Conservation (phyloP, 2,329 filamentous ascomycete genomes). For the Penicillium decumbens region DNA sequence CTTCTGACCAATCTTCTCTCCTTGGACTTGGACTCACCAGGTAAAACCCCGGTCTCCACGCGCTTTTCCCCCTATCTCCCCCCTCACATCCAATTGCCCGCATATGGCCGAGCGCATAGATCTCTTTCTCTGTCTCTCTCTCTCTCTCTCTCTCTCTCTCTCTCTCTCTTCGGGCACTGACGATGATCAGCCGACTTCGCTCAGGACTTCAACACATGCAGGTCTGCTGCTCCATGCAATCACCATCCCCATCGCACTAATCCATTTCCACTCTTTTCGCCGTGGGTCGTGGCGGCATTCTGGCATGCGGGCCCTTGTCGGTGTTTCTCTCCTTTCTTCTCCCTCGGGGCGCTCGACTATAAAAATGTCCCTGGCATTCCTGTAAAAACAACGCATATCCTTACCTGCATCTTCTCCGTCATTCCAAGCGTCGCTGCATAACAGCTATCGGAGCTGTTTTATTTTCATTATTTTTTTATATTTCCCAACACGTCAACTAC, state of each 20-base stretch:
- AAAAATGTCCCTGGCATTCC: constrained; percentile 30
- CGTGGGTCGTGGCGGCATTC: constrained; percentile 13
- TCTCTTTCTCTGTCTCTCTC: not conserved
- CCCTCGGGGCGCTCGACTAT: constrained; percentile 22
- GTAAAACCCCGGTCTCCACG: not conserved
- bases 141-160: not conserved
- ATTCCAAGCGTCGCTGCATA: constrained; percentile 5
- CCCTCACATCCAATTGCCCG: constrained; percentile 11
- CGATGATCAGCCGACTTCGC: constrained; percentile 20
- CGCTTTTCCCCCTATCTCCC: not conserved
- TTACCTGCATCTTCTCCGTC: constrained; percentile 9
- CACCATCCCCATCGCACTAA: constrained; percentile 10
- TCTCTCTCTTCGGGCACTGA: constrained; percentile 7
- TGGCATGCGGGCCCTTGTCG: constrained; percentile 20
- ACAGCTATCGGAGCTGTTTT: constrained; percentile 4
- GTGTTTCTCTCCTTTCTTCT: constrained; percentile 1
- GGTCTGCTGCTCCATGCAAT: constrained; percentile 20
- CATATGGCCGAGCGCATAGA: constrained; percentile 17
- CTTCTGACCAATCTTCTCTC: constrained; percentile 7
- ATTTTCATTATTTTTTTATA: constrained; percentile 8
- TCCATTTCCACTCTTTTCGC: constrained; percentile 6
- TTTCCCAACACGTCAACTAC: constrained; percentile 6
- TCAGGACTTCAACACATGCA: constrained; percentile 15
- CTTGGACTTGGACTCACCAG: constrained; percentile 1
- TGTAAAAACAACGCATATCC: constrained; percentile 26